Percentiles rank a stretch among this genome's conserved stretches.
Evolutionary conservation across 768 basidiomycete genomes (phyloP).

Genomic region (Phallus indusiatus): DNA sequence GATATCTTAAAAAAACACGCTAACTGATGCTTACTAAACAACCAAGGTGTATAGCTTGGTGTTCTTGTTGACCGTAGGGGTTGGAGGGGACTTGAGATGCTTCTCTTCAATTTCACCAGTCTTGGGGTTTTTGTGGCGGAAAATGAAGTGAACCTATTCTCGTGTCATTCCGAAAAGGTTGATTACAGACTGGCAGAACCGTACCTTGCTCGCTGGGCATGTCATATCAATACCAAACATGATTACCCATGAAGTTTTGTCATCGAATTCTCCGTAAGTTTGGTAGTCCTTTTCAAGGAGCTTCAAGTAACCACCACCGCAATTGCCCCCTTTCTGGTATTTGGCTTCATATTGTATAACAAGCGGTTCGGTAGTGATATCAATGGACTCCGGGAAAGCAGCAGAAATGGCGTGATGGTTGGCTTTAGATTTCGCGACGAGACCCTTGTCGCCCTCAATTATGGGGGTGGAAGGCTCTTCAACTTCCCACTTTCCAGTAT

Average conservation of each 20-base stretch:
- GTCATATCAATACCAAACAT: slow-evolving; percentile 98
- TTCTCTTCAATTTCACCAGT: slow-evolving; percentile 96
- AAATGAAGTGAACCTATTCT: slow-evolving; percentile 90
- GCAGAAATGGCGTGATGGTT: slow-evolving; percentile 99
- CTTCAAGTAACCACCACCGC: slow-evolving; percentile 98
- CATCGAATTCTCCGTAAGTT: slow-evolving; percentile 84
- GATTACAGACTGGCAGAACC: slow-evolving; percentile 3
- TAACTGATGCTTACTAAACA: slow-evolving; percentile 57
- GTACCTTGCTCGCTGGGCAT: slow-evolving; percentile 83
- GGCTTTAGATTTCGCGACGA: slow-evolving; percentile 94
- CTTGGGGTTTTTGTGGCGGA: slow-evolving; percentile 93
- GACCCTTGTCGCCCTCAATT: slow-evolving; percentile 79
- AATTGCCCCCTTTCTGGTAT: slow-evolving; percentile 98
- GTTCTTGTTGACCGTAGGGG: slow-evolving; percentile 79
- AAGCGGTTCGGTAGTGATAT: slow-evolving; percentile 75
- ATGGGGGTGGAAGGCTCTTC: slow-evolving; percentile 75
- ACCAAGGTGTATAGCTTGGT: slow-evolving; percentile 94
- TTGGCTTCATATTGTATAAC: slow-evolving; percentile 99
- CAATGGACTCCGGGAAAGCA: slow-evolving; percentile 67
- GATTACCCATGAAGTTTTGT: slow-evolving; percentile 89
- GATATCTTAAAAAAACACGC: background rate
- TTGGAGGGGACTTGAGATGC: slow-evolving; percentile 75
- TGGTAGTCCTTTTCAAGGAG: slow-evolving; percentile 92
- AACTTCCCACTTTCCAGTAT: slow-evolving; percentile 95
- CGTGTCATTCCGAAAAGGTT: too few species aligned